Conservation (phyloP, 2,329 filamentous ascomycete genomes). For the Phialophora chinensis region DNA sequence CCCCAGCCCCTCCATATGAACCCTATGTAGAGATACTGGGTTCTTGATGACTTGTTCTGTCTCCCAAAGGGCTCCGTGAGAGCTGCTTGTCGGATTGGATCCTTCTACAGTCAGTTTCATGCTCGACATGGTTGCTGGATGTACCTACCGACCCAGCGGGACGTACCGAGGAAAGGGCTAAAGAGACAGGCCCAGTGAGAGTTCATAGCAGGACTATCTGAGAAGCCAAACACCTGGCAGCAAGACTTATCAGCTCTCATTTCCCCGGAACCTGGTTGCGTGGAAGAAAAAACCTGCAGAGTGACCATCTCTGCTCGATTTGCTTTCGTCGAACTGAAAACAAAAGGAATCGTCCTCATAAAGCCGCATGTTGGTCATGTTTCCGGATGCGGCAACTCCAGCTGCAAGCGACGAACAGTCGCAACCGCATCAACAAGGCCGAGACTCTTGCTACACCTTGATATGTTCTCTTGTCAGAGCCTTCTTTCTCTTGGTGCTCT, state of each 20-base stretch:
- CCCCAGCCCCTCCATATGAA: conserved; percentile 9
- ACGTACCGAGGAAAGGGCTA: conserved; percentile 6
- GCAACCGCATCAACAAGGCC: conserved; percentile 26
- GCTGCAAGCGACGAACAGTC: conserved; percentile 25
- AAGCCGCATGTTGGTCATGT: conserved; percentile 21
- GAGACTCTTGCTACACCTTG: conserved; percentile 27
- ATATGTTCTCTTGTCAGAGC: conserved; percentile 33
- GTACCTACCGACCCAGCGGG: conserved; percentile 1
- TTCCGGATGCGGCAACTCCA: conserved; percentile 32
- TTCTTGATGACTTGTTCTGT: conserved; percentile 1
- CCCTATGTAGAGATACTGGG: background rate
- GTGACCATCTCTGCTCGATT: conserved; percentile 1
- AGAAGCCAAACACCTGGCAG: conserved; percentile 8
- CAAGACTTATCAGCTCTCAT: conserved; percentile 8
- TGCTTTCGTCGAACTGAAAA: conserved; percentile 33
- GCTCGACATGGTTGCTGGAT: conserved; percentile 10
- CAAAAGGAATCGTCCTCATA: conserved; percentile 28
- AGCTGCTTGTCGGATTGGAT: conserved; percentile 1
- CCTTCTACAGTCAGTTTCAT: conserved; percentile 4
- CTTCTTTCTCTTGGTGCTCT: conserved; percentile 30
- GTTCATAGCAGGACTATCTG: conserved; percentile 5
- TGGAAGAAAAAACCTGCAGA: conserved; percentile 14
- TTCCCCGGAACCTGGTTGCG: conserved; percentile 6
- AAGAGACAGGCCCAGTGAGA: background rate
- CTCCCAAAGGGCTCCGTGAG: background rate